Conservation (phyloP, 208 protist genomes). For the Balamuthia mandrillaris region DNA sequence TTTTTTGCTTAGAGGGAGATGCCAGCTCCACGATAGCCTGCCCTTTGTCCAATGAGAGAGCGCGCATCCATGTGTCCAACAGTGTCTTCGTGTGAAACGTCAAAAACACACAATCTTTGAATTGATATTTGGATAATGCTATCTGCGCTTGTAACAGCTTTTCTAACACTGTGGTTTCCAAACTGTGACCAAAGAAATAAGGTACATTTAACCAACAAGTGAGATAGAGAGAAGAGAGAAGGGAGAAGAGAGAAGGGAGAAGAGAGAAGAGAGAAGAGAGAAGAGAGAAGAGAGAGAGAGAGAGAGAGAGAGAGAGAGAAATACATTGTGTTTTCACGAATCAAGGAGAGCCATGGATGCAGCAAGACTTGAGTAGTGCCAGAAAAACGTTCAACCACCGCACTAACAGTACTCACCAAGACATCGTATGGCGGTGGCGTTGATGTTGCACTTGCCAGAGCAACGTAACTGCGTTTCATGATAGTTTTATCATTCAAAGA, state of each 20-base stretch:
- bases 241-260: not conserved
- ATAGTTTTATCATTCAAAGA: not conserved
- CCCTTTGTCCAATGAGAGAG: not conserved
- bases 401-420: no score
- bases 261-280: not conserved
- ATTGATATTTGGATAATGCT: not conserved
- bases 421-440: not conserved
- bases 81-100: not conserved
- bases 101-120: constrained; percentile 4
- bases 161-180: not conserved
- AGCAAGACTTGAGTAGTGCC: no score
- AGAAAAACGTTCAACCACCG: no score
- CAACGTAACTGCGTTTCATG: not conserved
- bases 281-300: not conserved
- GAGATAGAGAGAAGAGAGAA: not conserved
- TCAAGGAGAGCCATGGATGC: no score
- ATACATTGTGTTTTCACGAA: not conserved
- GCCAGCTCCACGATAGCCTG: no score
- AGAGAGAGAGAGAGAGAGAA: not conserved
- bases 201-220: not conserved
- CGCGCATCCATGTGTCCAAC: not conserved
- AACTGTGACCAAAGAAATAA: not conserved
- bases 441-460: not conserved
- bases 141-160: constrained; percentile 20
- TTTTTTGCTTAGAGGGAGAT: no score